These are phyloP conservation scores for Xylaria sp. DNA, from an alignment of 2,329 filamentous ascomycete genomes.

Conservation along the genomic window DNA sequence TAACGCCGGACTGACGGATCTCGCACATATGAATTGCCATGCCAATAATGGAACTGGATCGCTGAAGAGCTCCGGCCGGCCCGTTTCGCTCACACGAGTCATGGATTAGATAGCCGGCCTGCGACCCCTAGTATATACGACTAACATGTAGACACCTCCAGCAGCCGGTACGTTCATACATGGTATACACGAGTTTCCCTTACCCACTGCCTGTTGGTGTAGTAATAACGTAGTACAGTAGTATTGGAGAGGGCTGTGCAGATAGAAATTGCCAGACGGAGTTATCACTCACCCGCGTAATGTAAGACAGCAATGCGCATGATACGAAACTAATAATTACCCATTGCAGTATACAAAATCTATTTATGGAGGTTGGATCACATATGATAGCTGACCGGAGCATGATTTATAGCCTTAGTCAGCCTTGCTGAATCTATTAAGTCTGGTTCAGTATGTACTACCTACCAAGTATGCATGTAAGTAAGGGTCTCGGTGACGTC, in stretches of 20 bases:
- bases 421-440: slow-evolving; percentile 21
- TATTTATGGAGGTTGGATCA: slow-evolving; percentile 6
- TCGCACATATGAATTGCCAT: slow-evolving; percentile 13
- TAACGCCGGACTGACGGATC: slow-evolving; percentile 23
- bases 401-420: slow-evolving; percentile 15
- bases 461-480: no score
- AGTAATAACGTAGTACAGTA: not conserved
- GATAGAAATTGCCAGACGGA: no score
- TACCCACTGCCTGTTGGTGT: slow-evolving; percentile 22
- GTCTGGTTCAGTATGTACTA: no score
- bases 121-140: no score
- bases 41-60: no score
- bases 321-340: not conserved
- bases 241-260: not conserved
- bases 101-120: no score
- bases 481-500: slow-evolving; percentile 10
- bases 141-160: no score
- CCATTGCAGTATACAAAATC: not conserved
- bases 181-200: slow-evolving; percentile 26
- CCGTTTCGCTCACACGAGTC: no score
- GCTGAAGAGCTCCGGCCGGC: no score
- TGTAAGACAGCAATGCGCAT: no score
- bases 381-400: not conserved
- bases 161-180: no score
- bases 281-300: no score